Evolutionary conservation across 2,329 filamentous ascomycete genomes (phyloP).

Genomic region (Boeremia lycopersici): DNA sequence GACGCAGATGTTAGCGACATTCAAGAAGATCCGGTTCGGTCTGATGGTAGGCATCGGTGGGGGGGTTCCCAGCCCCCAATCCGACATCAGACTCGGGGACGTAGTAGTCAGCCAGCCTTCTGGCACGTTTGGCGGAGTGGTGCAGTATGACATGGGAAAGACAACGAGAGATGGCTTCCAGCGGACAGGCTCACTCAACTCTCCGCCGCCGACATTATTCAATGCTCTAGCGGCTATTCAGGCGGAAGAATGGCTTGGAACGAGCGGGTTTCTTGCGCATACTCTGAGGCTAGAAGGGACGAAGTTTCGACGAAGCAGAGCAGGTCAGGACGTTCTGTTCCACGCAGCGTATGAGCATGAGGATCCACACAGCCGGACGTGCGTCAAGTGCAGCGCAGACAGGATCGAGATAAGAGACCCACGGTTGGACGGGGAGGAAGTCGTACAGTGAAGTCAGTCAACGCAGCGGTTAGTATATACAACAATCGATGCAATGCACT

Average conservation of each 20-base stretch:
- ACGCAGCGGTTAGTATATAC: no score
- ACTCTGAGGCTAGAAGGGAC: neutral
- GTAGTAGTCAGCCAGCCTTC: conserved; percentile 31
- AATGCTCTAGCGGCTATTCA: conserved; percentile 10
- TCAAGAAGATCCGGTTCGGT: conserved; percentile 44
- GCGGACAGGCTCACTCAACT: conserved; percentile 15
- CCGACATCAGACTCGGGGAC: conserved; percentile 33
- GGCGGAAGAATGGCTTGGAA: neutral
- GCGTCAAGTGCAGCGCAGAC: neutral
- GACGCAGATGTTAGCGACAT: conserved; percentile 38
- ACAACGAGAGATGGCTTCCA: conserved; percentile 8
- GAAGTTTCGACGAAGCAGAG: neutral
- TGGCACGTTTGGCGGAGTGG: conserved; percentile 11
- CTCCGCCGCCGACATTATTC: conserved; percentile 18
- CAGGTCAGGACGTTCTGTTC: conserved; percentile 8
- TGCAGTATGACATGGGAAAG: conserved; percentile 30
- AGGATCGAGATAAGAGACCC: neutral
- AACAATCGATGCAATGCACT: no score
- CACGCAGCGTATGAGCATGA: conserved; percentile 9
- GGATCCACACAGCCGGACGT: neutral
- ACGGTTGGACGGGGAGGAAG: neutral
- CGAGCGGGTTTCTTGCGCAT: neutral
- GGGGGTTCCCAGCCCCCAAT: conserved; percentile 24
- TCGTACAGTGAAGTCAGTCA: neutral
- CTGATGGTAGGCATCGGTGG: conserved; percentile 55